Conservation (phyloP, 1,139 yeast genomes). For the Martiniozyma asiatica region DNA sequence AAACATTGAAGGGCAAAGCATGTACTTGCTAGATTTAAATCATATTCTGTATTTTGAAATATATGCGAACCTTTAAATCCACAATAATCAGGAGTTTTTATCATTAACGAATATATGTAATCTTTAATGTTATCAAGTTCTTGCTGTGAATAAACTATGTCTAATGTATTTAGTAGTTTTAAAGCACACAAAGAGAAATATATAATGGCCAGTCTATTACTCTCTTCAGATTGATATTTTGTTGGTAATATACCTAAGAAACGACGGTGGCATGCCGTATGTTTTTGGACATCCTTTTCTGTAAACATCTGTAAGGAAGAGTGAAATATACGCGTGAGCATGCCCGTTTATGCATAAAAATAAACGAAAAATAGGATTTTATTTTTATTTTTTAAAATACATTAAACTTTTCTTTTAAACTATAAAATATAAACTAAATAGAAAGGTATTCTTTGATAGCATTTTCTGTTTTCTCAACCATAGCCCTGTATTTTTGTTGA, state of each 20-base stretch:
- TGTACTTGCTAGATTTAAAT: slow-evolving; percentile 57
- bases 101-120: slow-evolving; percentile 37
- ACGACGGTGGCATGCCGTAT: slow-evolving; percentile 37
- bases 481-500: slow-evolving; percentile 62
- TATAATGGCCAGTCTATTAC: slow-evolving; percentile 51
- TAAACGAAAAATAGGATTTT: too few relatives aligned
- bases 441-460: slow-evolving; percentile 17
- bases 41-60: slow-evolving; percentile 28
- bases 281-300: slow-evolving; percentile 23
- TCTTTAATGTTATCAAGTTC: slow-evolving; percentile 24
- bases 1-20: slow-evolving; percentile 49
- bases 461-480: slow-evolving; percentile 50
- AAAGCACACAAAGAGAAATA: slow-evolving; percentile 61
- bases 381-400: too few relatives aligned
- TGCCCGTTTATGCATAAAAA: neutral
- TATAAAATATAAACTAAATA: slow-evolving; percentile 1
- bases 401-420: too few relatives aligned
- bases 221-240: slow-evolving; percentile 43
- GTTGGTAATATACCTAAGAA: slow-evolving; percentile 42
- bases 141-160: slow-evolving; percentile 16
- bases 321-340: slow-evolving; percentile 1
- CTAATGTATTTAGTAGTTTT: slow-evolving; percentile 33
- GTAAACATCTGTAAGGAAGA: slow-evolving; percentile 1
- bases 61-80: slow-evolving; percentile 45
- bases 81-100: slow-evolving; percentile 24